These are phyloP conservation scores for Suillus luteus DNA, from an alignment of 768 basidiomycete species.

Conservation along the genomic window DNA sequence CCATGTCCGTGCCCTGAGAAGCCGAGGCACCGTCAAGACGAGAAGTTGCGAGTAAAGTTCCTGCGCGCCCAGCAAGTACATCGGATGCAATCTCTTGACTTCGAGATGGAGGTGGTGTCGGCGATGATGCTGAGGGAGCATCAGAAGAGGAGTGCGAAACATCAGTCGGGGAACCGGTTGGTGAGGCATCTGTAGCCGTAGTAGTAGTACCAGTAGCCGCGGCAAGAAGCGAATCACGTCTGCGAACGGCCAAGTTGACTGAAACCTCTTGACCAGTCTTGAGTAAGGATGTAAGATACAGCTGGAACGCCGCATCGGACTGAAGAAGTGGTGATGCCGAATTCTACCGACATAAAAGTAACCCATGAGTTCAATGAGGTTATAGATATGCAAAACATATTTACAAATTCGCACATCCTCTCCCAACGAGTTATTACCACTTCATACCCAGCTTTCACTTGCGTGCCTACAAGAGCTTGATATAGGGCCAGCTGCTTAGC, in stretches of 20 bases:
- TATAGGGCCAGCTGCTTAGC: slow-evolving; percentile 70
- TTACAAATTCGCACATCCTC: slow-evolving; percentile 78
- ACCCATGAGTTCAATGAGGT: slow-evolving; percentile 15
- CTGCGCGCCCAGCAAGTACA: slow-evolving; percentile 35
- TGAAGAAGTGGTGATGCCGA: slow-evolving; percentile 66
- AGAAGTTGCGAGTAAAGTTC: slow-evolving; percentile 5
- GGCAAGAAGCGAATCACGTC: slow-evolving; percentile 64
- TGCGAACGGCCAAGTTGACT: slow-evolving; percentile 64
- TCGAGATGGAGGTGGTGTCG: slow-evolving; percentile 31
- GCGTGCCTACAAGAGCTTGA: slow-evolving; percentile 64
- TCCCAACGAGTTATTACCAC: slow-evolving; percentile 81
- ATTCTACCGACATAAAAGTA: slow-evolving; percentile 45
- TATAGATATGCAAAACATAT: slow-evolving; percentile 33
- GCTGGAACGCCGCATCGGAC: slow-evolving; percentile 71
- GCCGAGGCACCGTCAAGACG: slow-evolving; percentile 9
- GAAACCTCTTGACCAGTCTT: slow-evolving; percentile 57
- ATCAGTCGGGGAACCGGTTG: slow-evolving; percentile 8
- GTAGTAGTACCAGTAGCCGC: slow-evolving; percentile 26
- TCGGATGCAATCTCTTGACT: slow-evolving; percentile 47
- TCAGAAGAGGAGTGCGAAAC: slow-evolving; percentile 17
- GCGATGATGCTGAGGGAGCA: slow-evolving; percentile 17
- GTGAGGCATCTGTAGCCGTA: slow-evolving; percentile 17
- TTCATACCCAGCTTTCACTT: slow-evolving; percentile 68
- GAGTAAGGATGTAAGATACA: slow-evolving; percentile 72
- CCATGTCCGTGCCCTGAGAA: slow-evolving; percentile 34